Evolutionary conservation across 192 early-diverging fungal genomes (phyloP).

Genomic region (Entomortierella parvispora): DNA sequence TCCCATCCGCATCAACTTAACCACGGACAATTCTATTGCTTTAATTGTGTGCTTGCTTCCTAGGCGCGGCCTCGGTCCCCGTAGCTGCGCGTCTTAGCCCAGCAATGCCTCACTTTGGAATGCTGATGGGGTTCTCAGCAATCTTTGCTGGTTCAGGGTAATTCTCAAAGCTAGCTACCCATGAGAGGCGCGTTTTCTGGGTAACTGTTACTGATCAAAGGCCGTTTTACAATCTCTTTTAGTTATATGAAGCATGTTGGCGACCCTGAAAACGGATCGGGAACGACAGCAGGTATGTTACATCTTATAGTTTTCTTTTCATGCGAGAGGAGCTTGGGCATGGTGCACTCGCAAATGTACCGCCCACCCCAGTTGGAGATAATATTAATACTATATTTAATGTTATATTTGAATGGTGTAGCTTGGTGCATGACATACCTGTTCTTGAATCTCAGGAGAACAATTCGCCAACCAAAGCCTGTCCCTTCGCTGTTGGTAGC

Average conservation of each 20-base stretch:
- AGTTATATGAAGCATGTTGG: slow-evolving; percentile 47
- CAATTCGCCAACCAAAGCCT: slow-evolving; percentile 33
- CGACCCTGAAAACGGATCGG: slow-evolving; percentile 46
- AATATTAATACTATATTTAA: neutral
- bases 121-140: slow-evolving; percentile 42
- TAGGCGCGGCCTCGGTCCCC: slow-evolving; percentile 22
- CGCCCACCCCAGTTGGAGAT: neutral
- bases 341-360: no score
- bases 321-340: no score
- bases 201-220: neutral
- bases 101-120: slow-evolving; percentile 34
- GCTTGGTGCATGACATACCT: slow-evolving; percentile 43
- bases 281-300: slow-evolving; percentile 45
- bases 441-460: slow-evolving; percentile 40
- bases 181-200: neutral
- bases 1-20: no score
- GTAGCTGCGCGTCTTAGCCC: slow-evolving; percentile 16
- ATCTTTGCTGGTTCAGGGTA: slow-evolving; percentile 40
- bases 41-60: neutral
- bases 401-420: neutral
- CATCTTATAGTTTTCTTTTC: neutral
- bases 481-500: slow-evolving; percentile 37
- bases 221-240: no score
- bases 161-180: neutral
- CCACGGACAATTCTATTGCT: no score